Base-by-base conservation (phyloP, 2,329 filamentous ascomycete genomes). In the Venturia asperata region DNA sequence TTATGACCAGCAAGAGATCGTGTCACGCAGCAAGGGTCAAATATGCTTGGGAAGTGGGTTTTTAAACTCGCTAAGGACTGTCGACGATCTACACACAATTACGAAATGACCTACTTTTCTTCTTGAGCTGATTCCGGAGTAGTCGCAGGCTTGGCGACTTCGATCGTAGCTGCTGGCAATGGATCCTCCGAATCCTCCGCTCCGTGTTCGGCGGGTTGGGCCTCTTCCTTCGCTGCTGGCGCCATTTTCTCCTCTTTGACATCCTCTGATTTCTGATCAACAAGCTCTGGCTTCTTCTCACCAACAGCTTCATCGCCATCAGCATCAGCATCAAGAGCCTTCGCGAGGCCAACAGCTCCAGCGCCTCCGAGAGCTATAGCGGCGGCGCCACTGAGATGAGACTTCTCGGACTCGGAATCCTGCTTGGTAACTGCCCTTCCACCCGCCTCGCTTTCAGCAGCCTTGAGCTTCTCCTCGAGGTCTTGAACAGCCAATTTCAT, bases 401-500 rank as follows among this genome's bases (percentile, higher is more conserved):
- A 61, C 56, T 42, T 61, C 17, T 61, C 19, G 30, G 19, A 3
- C 24, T 39, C 56, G 5, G 34, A 9, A n/a, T 15, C 52, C 52
- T 58, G 52, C 52, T 21, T 37, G 30, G 30, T 4, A 34, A n/a
- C 5, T 15, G 27, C 19, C 13, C 37, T 37, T 17, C 7, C 30
- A 13, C 9, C 45, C 13, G 10, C 5, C 42, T 47, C 39, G 34
- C 19, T 34, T 49, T 49, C 21, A 13, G 24, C 43, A 49, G 41
- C 34, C 11, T 24, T 43, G 45, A 63, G 61, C 42, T 39, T 49
- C 43, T 47, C 27, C 37, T 15, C n/a, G 11, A 64, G 63, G 27
- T 60, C 52, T 13, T 47, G 13, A 42, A 58, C 39, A 24, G 58
- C 30, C 41, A 62, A n/a, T 24, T 65, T 37, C n/a, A 56, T 56